phyloP scores from a whole-genome alignment of 2,329 filamentous ascomycete genomes.

The Massarina eburnea region DNA sequence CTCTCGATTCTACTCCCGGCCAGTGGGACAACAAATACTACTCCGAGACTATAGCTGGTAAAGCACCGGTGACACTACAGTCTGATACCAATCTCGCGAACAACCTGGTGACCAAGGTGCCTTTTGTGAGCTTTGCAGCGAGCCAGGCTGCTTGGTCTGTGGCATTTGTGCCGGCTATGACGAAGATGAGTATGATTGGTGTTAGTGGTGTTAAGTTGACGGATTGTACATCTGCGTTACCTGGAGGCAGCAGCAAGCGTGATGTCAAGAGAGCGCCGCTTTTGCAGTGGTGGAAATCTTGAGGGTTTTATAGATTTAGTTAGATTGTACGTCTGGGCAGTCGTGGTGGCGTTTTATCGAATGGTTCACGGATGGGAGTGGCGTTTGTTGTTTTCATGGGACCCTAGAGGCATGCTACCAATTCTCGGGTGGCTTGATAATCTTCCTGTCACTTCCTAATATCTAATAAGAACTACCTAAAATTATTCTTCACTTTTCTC shows the following conservation, averaged over 20 bases:
- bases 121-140: conserved; percentile 24
- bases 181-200: conserved; percentile 41
- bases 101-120: conserved; percentile 18
- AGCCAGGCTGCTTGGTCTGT: conserved; percentile 32
- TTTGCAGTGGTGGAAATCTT: not conserved
- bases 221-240: conserved; percentile 39
- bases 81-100: conserved; percentile 32
- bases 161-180: conserved; percentile 40
- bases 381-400: no score
- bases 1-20: conserved; percentile 40
- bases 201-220: conserved; percentile 22
- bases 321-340: not conserved
- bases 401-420: no score
- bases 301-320: not conserved
- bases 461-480: no score
- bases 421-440: no score
- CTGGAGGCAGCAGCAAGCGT: conserved; percentile 32
- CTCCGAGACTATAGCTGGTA: conserved; percentile 30
- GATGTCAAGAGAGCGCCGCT: conserved; percentile 27
- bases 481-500: no score
- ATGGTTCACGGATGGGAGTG: no score
- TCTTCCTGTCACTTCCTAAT: no score
- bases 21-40: conserved; percentile 43
- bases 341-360: no score
- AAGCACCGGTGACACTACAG: conserved; percentile 31